Evolutionary conservation across 2,329 filamentous ascomycete species (phyloP).

Genomic region (Hymenoscyphus fraxineus): DNA sequence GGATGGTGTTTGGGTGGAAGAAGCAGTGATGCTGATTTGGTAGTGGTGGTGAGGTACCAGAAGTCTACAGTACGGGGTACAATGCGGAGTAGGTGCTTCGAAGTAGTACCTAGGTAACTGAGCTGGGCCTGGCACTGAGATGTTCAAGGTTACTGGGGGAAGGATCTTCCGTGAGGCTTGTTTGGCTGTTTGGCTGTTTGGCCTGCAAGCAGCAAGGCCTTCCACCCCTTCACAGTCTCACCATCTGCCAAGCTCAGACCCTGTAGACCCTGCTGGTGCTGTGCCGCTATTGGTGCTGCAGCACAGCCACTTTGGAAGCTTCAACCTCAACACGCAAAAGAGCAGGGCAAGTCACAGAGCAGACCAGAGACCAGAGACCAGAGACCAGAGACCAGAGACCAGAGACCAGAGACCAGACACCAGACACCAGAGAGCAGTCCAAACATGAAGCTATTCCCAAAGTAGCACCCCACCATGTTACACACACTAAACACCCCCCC

Average conservation of each 20-base stretch:
- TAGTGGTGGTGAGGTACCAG: no score
- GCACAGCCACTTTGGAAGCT: not conserved
- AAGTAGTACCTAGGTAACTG: not conserved
- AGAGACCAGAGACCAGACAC: no score
- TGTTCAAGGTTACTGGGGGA: not conserved
- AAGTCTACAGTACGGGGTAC: no score
- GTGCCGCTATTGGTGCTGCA: no score
- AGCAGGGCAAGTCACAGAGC: no score
- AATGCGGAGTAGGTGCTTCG: no score
- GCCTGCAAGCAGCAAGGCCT: not conserved
- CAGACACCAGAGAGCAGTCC: no score
- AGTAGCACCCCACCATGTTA: slow-evolving; percentile 15
- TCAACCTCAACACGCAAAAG: not conserved
- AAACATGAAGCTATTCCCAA: slow-evolving; percentile 20
- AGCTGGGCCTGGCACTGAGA: not conserved
- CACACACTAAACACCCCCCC: not conserved
- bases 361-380: no score
- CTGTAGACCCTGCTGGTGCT: no score
- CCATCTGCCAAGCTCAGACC: not conserved
- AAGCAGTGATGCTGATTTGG: not conserved
- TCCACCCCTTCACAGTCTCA: not conserved
- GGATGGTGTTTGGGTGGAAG: not conserved
- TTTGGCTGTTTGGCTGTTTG: not conserved
- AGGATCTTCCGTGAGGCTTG: not conserved
- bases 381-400: no score